phyloP scores from a whole-genome alignment of 371 early-diverging fungal genomes.

The Dichotomocladium elegans region DNA sequence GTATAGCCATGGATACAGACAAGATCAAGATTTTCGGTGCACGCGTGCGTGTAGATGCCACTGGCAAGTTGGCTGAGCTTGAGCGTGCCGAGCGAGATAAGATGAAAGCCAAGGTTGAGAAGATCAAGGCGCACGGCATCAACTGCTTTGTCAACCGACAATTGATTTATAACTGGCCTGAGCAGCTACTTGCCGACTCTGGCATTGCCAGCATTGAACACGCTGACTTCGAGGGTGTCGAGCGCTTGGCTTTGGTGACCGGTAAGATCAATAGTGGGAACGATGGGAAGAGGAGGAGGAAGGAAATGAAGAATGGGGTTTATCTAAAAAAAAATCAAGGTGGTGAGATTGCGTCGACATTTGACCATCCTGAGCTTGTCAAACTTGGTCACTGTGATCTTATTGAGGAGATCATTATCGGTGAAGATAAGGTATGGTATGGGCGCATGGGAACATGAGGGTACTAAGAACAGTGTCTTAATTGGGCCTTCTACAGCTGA shows the following conservation, averaged over 20 bases:
- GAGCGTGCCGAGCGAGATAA: constrained; percentile 99
- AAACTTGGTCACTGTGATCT: constrained; percentile 94
- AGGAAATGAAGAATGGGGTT: no score
- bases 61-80: constrained; percentile 96
- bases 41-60: constrained; percentile 94
- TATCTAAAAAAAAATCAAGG: no score
- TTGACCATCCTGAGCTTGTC: constrained; percentile 96
- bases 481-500: constrained; percentile 43
- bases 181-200: constrained; percentile 96
- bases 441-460: neutral
- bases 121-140: constrained; percentile 95
- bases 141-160: constrained; percentile 99
- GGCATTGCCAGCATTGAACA: constrained; percentile 98
- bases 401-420: constrained; percentile 98
- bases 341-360: constrained; percentile 98
- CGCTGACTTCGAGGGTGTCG: constrained; percentile 99
- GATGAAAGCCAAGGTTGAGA: constrained; percentile 98
- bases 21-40: constrained; percentile 99
- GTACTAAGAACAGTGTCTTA: neutral
- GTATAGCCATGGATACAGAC: constrained; percentile 97
- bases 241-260: constrained; percentile 95
- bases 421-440: constrained; percentile 79
- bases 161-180: constrained; percentile 99
- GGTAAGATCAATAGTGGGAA: constrained; percentile 88
- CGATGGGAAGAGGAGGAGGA: no score